Evolutionary conservation across 2,329 filamentous ascomycete genomes (phyloP).

Genomic region (Cercospora brassicicola): DNA sequence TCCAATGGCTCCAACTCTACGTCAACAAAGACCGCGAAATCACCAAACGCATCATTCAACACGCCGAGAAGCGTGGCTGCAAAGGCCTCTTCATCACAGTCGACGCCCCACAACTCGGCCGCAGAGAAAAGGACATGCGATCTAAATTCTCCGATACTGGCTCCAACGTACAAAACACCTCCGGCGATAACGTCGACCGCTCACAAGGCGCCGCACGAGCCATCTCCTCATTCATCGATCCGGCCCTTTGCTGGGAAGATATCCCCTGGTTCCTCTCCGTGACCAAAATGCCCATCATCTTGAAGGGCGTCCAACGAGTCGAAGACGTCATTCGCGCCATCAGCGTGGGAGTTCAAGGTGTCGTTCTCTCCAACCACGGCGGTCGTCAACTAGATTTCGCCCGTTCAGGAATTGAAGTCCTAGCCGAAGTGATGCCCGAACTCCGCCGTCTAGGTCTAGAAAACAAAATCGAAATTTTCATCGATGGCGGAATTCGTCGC

Average conservation of each 20-base stretch:
- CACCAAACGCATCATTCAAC: slow-evolving; percentile 84
- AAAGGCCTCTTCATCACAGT: slow-evolving; percentile 98
- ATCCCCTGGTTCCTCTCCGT: slow-evolving; percentile 73
- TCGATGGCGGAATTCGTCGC: slow-evolving; percentile 87
- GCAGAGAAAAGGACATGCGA: slow-evolving; percentile 97
- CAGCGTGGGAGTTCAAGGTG: slow-evolving; percentile 72
- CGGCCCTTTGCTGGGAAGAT: slow-evolving; percentile 87
- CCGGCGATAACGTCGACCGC: slow-evolving; percentile 72
- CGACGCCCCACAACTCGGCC: slow-evolving; percentile 90
- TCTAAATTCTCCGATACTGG: slow-evolving; percentile 73
- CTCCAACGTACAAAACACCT: slow-evolving; percentile 71
- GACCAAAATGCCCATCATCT: slow-evolving; percentile 89
- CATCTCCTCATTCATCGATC: slow-evolving; percentile 96
- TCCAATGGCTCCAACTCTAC: slow-evolving; percentile 88
- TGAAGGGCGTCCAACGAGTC: slow-evolving; percentile 95
- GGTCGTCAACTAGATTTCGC: slow-evolving; percentile 92
- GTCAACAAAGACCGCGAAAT: slow-evolving; percentile 92
- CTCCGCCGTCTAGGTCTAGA: slow-evolving; percentile 53
- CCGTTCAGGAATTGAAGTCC: slow-evolving; percentile 81
- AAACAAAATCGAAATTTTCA: slow-evolving; percentile 72
- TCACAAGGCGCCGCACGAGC: slow-evolving; percentile 90
- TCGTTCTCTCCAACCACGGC: slow-evolving; percentile 94
- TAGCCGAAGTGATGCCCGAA: slow-evolving; percentile 90
- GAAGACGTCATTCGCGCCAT: slow-evolving; percentile 87
- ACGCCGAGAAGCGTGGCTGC: slow-evolving; percentile 89